These are phyloP conservation scores for Pulveroboletus sp. DNA, from an alignment of 768 basidiomycete species.

Conservation along the genomic window DNA sequence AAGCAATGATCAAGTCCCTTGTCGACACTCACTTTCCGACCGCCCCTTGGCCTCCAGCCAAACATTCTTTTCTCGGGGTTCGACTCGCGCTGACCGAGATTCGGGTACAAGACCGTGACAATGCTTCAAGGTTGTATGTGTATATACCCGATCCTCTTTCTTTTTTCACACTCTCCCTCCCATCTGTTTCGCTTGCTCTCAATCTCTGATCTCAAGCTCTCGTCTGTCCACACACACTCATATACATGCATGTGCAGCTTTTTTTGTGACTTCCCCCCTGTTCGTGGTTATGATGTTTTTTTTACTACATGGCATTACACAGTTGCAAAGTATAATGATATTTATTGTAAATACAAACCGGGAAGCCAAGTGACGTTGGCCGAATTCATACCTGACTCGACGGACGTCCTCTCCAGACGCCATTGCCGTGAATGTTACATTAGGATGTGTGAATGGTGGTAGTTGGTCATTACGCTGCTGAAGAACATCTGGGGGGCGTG, in stretches of 20 bases:
- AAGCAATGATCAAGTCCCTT: slow-evolving; percentile 11
- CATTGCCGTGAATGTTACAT: too few species aligned
- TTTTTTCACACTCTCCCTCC: neutral
- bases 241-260: slow-evolving; percentile 15
- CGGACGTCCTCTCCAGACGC: too few species aligned
- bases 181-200: slow-evolving; percentile 7
- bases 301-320: neutral
- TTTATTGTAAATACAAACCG: too few species aligned
- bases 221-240: neutral
- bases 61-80: slow-evolving; percentile 5
- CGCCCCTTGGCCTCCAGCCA: slow-evolving; percentile 3
- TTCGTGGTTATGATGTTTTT: slow-evolving; percentile 3
- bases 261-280: neutral
- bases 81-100: slow-evolving; percentile 11
- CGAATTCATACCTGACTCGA: too few species aligned
- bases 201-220: slow-evolving; percentile 7
- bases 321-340: too few species aligned
- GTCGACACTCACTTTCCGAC: neutral
- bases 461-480: too few species aligned
- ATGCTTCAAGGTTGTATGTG: slow-evolving; percentile 3
- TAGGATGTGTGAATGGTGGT: too few species aligned
- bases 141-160: slow-evolving; percentile 15
- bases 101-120: slow-evolving; percentile 1
- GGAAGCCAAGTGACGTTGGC: too few species aligned
- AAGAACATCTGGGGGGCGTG: too few species aligned